Conservation (phyloP, 768 basidiomycete species). For the Lactifluus volemus region DNA sequence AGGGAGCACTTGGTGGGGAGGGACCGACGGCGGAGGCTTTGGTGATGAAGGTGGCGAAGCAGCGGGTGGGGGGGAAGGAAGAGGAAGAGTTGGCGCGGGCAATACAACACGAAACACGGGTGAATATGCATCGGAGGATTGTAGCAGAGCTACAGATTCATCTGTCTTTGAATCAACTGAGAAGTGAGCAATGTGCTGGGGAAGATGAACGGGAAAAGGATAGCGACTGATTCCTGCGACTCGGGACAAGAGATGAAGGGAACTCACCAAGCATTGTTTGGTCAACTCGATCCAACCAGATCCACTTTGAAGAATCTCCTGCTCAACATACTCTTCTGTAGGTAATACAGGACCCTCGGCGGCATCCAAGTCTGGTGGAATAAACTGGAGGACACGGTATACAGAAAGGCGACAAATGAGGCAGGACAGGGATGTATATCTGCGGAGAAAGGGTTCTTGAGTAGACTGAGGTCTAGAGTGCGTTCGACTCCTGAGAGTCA, state of each 20-base stretch:
- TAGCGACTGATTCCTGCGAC: background rate
- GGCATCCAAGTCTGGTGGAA: conserved; percentile 47
- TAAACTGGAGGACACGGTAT: conserved; percentile 61
- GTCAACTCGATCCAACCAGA: conserved; percentile 71
- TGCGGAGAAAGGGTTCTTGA: conserved; percentile 31
- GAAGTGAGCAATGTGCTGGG: conserved; percentile 4
- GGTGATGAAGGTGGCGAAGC: conserved; percentile 9
- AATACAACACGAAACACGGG: conserved; percentile 25
- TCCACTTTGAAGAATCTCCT: conserved; percentile 56
- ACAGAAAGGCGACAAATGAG: conserved; percentile 54
- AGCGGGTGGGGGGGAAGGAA: background rate
- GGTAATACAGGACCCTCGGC: conserved; percentile 61
- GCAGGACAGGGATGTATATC: conserved; percentile 55
- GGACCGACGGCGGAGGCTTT: background rate
- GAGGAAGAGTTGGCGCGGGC: conserved; percentile 16
- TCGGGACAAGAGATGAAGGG: background rate
- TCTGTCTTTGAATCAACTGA: conserved; percentile 21
- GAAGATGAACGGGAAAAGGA: conserved; percentile 1
- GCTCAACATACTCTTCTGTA: conserved; percentile 69
- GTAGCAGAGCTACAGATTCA: conserved; percentile 21
- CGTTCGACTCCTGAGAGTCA: conserved; percentile 55
- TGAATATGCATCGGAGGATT: conserved; percentile 31
- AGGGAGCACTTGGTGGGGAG: conserved; percentile 34
- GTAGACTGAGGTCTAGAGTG: conserved; percentile 20
- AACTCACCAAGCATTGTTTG: conserved; percentile 59